Evolutionary conservation across 2,329 filamentous ascomycete genomes (phyloP).

Genomic region (Colletotrichum abscissum): DNA sequence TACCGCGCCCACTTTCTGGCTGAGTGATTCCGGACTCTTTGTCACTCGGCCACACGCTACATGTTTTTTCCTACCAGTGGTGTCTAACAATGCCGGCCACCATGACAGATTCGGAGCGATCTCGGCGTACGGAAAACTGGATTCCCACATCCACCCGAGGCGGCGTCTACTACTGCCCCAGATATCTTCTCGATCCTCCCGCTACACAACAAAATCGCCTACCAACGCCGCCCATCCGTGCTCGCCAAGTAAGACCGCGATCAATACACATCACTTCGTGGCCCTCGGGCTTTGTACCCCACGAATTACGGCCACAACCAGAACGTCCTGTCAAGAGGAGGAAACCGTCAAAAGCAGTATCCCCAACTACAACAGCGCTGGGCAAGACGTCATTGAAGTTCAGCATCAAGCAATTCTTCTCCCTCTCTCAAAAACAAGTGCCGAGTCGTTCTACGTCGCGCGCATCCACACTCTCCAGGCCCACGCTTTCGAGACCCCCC

Average conservation of each 20-base stretch:
- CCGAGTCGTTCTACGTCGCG: slow-evolving; percentile 24
- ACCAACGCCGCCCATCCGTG: slow-evolving; percentile 52
- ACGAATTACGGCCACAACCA: slow-evolving; percentile 54
- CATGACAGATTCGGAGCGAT: slow-evolving; percentile 37
- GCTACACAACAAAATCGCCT: slow-evolving; percentile 36
- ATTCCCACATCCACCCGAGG: slow-evolving; percentile 34
- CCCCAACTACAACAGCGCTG: slow-evolving; percentile 20
- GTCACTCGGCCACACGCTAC: slow-evolving; percentile 27
- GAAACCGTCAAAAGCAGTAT: slow-evolving; percentile 36
- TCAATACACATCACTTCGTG: slow-evolving; percentile 56
- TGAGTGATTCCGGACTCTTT: slow-evolving; percentile 18
- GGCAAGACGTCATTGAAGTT: slow-evolving; percentile 35
- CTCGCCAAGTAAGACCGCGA: slow-evolving; percentile 52
- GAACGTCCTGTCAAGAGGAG: slow-evolving; percentile 48
- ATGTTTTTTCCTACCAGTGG: slow-evolving; percentile 18
- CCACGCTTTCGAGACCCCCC: slow-evolving; percentile 14
- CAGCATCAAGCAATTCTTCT: slow-evolving; percentile 32
- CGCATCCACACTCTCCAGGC: slow-evolving; percentile 28
- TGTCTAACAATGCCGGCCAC: slow-evolving; percentile 34
- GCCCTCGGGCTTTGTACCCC: slow-evolving; percentile 56
- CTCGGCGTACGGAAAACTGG: slow-evolving; percentile 36
- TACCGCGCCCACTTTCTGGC: background rate
- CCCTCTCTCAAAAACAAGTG: slow-evolving; percentile 31
- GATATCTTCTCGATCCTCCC: slow-evolving; percentile 35
- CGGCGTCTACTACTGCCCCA: slow-evolving; percentile 45